Evolutionary conservation across 352 stramenopile genomes (phyloP).

Genomic region (Halophytophthora batemanensis): DNA sequence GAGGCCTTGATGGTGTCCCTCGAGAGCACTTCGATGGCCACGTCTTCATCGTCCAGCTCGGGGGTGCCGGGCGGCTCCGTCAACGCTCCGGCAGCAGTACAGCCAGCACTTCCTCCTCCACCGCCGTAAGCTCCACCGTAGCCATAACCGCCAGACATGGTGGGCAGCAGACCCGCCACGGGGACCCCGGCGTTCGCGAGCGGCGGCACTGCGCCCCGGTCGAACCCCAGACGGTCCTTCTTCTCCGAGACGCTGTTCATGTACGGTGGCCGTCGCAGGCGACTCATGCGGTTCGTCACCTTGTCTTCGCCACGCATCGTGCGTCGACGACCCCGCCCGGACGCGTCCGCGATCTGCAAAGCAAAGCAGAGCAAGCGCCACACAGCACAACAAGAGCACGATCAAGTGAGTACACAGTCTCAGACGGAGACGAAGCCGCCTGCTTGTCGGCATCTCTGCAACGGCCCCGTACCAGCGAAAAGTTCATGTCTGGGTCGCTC

Average conservation of each 20-base stretch:
- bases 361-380: background rate
- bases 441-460: too few relatives aligned
- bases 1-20: constrained; percentile 67
- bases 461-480: constrained; percentile 37
- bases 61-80: constrained; percentile 14
- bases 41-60: constrained; percentile 37
- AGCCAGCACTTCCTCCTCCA: background rate
- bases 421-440: background rate
- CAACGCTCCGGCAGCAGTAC: constrained; percentile 3
- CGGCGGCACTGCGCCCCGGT: constrained; percentile 27
- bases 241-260: constrained; percentile 18
- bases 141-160: too few relatives aligned
- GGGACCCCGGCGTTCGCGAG: background rate
- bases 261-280: constrained; percentile 15
- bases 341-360: constrained; percentile 17
- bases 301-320: constrained; percentile 21
- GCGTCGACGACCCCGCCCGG: constrained; percentile 16
- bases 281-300: constrained; percentile 7
- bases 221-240: constrained; percentile 32
- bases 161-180: too few relatives aligned
- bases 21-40: constrained; percentile 41
- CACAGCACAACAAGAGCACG: background rate
- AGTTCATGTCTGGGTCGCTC: constrained; percentile 64
- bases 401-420: background rate
- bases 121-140: background rate